Evolutionary conservation across 805 yeast genomes (phyloP).

Genomic region (Aciculoconidium aculeatum): DNA sequence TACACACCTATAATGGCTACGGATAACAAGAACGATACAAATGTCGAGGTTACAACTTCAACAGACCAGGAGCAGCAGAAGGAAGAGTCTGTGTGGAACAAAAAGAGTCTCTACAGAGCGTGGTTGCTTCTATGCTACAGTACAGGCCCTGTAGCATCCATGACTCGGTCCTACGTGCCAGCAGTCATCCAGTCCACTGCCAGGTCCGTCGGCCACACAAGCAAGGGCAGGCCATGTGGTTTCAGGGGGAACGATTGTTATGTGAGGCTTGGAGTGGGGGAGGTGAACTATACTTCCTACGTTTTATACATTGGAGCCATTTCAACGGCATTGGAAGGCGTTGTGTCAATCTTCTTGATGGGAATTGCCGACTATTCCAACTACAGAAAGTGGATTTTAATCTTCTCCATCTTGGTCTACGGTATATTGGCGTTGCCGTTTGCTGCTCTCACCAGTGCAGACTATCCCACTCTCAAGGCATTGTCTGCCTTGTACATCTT

Average conservation of each 20-base stretch:
- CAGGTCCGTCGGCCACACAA: constrained; percentile 21
- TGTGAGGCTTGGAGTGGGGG: constrained; percentile 27
- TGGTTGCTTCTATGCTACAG: constrained; percentile 36
- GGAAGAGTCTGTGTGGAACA: constrained; percentile 12
- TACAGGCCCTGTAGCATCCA: constrained; percentile 39
- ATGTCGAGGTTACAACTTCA: no score
- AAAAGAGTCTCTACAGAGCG: constrained; percentile 17
- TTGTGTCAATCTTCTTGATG: constrained; percentile 29
- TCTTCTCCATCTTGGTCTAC: constrained; percentile 23
- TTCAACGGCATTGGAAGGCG: constrained; percentile 33
- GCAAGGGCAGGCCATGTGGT: constrained; percentile 18
- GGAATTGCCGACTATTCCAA: constrained; percentile 37
- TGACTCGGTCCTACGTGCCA: constrained; percentile 36
- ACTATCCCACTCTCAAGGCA: constrained; percentile 16
- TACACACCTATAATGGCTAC: no score
- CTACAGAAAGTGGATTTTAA: constrained; percentile 27
- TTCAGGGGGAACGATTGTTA: constrained; percentile 32
- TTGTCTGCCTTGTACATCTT: constrained; percentile 27
- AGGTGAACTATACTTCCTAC: constrained; percentile 29
- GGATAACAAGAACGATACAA: no score
- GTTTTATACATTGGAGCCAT: constrained; percentile 33
- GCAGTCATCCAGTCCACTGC: constrained; percentile 36
- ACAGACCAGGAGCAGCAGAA: no score
- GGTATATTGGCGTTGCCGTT: constrained; percentile 33
- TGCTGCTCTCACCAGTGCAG: constrained; percentile 20